Evolutionary conservation across 371 early-diverging fungal genomes (phyloP).

Genomic region (Apophysomyces ossiformis): DNA sequence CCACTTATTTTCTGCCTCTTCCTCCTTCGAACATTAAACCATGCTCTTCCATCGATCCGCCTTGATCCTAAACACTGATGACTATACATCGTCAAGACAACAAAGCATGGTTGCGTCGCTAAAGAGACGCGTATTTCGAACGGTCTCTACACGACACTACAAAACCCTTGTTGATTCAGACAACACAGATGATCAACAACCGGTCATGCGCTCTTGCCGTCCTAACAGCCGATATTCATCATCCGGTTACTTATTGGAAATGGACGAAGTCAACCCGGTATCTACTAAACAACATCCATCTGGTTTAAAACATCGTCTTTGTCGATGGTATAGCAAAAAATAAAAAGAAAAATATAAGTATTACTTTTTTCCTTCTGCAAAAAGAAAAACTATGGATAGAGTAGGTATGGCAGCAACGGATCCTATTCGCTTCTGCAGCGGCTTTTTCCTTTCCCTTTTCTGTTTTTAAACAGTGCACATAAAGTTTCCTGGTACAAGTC

Average conservation of each 20-base stretch:
- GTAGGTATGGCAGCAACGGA: too few relatives aligned
- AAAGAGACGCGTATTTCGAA: not conserved
- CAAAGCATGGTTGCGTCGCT: not conserved
- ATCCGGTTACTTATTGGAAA: not conserved
- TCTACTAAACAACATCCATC: not conserved
- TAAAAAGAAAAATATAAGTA: not conserved
- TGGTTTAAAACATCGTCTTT: not conserved
- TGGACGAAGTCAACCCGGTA: not conserved
- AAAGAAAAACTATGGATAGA: too few relatives aligned
- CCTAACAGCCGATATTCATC: slow-evolving; percentile 3
- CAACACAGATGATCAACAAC: slow-evolving; percentile 2
- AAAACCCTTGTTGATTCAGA: slow-evolving; percentile 5
- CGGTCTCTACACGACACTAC: not conserved
- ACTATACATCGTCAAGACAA: not conserved
- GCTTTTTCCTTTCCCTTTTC: not conserved
- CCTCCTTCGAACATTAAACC: not conserved
- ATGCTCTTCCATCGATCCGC: slow-evolving; percentile 1
- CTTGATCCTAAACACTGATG: not conserved
- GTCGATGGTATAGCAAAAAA: slow-evolving; percentile 4
- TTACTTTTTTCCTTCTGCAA: not conserved
- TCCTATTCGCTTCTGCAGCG: too few relatives aligned
- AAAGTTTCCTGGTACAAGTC: slow-evolving; percentile 36
- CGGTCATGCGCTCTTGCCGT: not conserved
- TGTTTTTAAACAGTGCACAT: slow-evolving; percentile 15
- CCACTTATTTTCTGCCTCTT: not conserved